A percentile compares a stretch with the other conserved stretches of the same genome.
Conservation (phyloP, 139 green algal species). For the Chlorella sorokiniana region DNA sequence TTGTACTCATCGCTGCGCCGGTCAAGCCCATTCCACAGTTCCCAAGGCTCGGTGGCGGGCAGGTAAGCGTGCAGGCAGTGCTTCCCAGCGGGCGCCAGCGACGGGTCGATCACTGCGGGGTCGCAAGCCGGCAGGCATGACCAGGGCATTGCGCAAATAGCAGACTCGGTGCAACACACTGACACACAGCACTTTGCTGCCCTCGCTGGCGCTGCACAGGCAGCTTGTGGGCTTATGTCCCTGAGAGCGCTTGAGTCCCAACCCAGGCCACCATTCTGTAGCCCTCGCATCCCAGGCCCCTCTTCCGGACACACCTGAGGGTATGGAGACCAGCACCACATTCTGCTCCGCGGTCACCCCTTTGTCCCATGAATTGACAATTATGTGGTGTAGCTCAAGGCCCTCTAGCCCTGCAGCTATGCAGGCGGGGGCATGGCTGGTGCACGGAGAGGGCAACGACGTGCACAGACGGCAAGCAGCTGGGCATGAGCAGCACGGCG, state of each 20-base stretch:
- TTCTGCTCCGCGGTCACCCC: constrained; percentile 87
- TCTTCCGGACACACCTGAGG: background rate
- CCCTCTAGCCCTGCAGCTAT: constrained; percentile 53
- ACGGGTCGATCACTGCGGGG: constrained; percentile 75
- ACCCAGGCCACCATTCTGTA: background rate
- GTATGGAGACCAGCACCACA: constrained; percentile 85
- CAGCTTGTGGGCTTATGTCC: too few relatives aligned
- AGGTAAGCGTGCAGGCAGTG: constrained; percentile 86
- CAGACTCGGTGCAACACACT: too few relatives aligned
- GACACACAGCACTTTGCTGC: too few relatives aligned
- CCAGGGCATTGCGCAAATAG: background rate
- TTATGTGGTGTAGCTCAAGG: constrained; percentile 96
- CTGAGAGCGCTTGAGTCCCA: too few relatives aligned
- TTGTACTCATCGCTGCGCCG: constrained; percentile 80
- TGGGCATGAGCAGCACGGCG: too few relatives aligned
- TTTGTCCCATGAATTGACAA: constrained; percentile 87
- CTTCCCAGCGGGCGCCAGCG: constrained; percentile 79
- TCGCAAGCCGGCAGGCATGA: constrained; percentile 47
- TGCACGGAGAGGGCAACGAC: background rate
- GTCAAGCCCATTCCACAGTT: constrained; percentile 79
- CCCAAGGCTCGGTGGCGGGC: constrained; percentile 88
- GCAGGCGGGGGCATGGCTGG: too few relatives aligned
- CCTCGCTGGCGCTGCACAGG: too few relatives aligned
- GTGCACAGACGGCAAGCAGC: too few relatives aligned
- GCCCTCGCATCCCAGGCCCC: background rate